Percentiles rank a stretch among this genome's conserved stretches.
These are phyloP conservation scores for Leccinum angustisporum DNA, from an alignment of 1,284 basidiomycete genomes.

Conservation along the genomic window DNA sequence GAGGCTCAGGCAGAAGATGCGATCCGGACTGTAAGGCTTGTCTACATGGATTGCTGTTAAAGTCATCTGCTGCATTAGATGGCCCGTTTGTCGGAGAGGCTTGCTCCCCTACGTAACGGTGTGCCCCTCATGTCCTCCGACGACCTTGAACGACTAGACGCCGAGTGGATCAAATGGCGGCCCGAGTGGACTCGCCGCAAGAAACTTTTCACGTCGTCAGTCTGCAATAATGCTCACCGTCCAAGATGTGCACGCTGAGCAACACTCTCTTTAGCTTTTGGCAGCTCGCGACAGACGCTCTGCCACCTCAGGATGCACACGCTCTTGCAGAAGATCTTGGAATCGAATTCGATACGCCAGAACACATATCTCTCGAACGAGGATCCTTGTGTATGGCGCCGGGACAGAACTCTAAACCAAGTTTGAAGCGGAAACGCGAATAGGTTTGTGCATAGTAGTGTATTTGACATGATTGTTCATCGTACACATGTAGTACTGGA, in stretches of 20 bases:
- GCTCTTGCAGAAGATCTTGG: conserved; percentile 71
- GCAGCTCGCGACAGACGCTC: conserved; percentile 64
- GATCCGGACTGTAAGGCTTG: conserved; percentile 41
- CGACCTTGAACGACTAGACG: conserved; percentile 60
- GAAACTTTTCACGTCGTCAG: conserved; percentile 66
- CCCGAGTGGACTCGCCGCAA: conserved; percentile 68
- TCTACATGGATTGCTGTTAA: conserved; percentile 3
- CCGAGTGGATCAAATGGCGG: conserved; percentile 70
- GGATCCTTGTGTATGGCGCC: conserved; percentile 21
- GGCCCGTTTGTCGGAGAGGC: conserved; percentile 44
- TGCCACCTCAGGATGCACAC: conserved; percentile 61
- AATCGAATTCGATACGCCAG: conserved; percentile 68
- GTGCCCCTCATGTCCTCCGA: conserved; percentile 64
- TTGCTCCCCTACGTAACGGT: conserved; percentile 67
- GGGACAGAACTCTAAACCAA: conserved; percentile 17
- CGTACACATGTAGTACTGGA: not conserved
- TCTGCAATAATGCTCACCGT: conserved; percentile 12
- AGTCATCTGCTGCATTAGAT: conserved; percentile 41
- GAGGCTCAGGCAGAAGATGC: conserved; percentile 46
- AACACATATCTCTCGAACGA: conserved; percentile 52
- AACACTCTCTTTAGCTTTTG: conserved; percentile 53
- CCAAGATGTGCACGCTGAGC: conserved; percentile 4
- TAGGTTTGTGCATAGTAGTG: conserved; percentile 10
- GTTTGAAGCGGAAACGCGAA: conserved; percentile 32
- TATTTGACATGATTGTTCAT: not conserved